Conservation (phyloP, 1,139 yeast genomes). For the Eremothecium coryli region DNA sequence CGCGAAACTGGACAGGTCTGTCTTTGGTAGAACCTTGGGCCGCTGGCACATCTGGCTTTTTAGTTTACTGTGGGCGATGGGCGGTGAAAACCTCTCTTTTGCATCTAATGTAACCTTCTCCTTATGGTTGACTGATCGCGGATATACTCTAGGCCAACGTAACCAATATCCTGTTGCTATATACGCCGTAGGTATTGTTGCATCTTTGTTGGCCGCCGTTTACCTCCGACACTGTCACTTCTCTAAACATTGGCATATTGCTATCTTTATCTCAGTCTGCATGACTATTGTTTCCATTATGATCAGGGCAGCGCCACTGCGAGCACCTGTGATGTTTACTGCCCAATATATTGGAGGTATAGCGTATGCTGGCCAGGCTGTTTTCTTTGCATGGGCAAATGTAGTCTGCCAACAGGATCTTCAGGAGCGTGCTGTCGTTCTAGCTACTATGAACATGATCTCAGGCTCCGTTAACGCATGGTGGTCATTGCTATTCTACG, state of each 20-base stretch:
- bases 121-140: slow-evolving; percentile 39
- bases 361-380: slow-evolving; percentile 49
- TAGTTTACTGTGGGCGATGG: slow-evolving; percentile 46
- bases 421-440: slow-evolving; percentile 48
- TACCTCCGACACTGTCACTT: slow-evolving; percentile 37
- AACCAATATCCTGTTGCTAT: slow-evolving; percentile 53
- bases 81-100: slow-evolving; percentile 53
- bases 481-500: slow-evolving; percentile 49
- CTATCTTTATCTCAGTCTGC: slow-evolving; percentile 35
- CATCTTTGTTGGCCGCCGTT: slow-evolving; percentile 40
- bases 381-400: slow-evolving; percentile 55
- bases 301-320: slow-evolving; percentile 33
- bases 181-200: slow-evolving; percentile 43
- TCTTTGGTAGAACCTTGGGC: slow-evolving; percentile 40
- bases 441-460: slow-evolving; percentile 58
- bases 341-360: slow-evolving; percentile 49
- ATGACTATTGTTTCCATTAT: slow-evolving; percentile 41
- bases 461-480: slow-evolving; percentile 54
- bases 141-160: slow-evolving; percentile 39
- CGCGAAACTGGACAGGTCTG: slow-evolving; percentile 37
- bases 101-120: slow-evolving; percentile 46
- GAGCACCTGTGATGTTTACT: slow-evolving; percentile 36
- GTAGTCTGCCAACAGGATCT: slow-evolving; percentile 44
- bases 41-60: slow-evolving; percentile 55
- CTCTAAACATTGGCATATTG: slow-evolving; percentile 47